A percentile compares a stretch with the other conserved stretches of the same genome.
Conservation (phyloP, 495 filamentous ascomycete genomes). For the Barbatosphaeria neglecta region DNA sequence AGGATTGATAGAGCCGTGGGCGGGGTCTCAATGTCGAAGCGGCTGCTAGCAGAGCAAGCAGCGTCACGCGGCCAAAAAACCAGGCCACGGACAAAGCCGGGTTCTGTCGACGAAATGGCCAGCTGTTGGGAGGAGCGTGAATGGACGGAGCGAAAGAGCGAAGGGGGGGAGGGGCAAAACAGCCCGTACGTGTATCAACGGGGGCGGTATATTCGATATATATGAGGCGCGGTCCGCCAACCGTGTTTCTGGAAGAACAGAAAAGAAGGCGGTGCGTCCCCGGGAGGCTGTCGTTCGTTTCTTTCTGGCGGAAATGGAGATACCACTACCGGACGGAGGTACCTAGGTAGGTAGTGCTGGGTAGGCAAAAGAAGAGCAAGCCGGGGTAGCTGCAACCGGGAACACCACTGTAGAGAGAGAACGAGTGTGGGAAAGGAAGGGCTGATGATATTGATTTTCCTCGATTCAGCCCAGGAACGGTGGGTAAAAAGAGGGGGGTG, state of each 20-base stretch:
- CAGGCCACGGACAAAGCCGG: too few relatives aligned
- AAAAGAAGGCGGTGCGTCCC: constrained; percentile 1
- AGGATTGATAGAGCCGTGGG: too few relatives aligned
- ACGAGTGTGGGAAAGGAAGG: neutral
- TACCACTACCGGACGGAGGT: too few relatives aligned
- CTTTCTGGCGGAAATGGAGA: too few relatives aligned
- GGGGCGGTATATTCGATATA: constrained; percentile 5
- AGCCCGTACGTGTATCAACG: constrained; percentile 2
- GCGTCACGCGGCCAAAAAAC: too few relatives aligned
- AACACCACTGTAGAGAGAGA: neutral
- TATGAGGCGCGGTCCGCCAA: constrained; percentile 11
- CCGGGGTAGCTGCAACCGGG: constrained; percentile 3
- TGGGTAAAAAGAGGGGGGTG: constrained; percentile 5
- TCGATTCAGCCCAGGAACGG: constrained; percentile 2
- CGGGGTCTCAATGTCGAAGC: too few relatives aligned
- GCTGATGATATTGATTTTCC: neutral
- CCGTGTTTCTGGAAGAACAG: constrained; percentile 10
- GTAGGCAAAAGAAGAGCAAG: constrained; percentile 4
- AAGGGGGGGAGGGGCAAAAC: neutral
- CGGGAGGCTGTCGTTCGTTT: neutral
- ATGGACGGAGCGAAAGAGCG: neutral
- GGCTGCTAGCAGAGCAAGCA: too few relatives aligned
- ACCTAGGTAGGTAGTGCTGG: too few relatives aligned
- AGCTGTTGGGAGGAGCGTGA: too few relatives aligned
- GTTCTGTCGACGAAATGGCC: too few relatives aligned